Evolutionary conservation across 129 eudicot species (phyloP).

Genomic region (Chrysanthemum lavandulifolium): DNA sequence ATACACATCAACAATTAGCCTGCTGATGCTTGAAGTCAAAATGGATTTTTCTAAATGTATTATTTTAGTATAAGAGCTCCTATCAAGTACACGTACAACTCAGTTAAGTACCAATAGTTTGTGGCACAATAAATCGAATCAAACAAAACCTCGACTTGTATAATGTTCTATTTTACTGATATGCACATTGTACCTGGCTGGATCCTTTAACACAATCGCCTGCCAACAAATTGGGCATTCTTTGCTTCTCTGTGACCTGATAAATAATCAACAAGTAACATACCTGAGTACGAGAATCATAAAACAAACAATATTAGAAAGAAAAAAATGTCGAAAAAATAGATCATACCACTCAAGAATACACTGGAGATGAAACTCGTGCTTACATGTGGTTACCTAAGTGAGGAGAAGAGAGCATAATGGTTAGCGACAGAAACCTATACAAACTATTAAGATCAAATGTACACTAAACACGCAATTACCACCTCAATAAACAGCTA

Average conservation of each 20-base stretch:
- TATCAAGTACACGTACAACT: constrained; percentile 6
- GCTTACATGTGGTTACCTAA: constrained; percentile 77
- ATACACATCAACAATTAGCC: not conserved
- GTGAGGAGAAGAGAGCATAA: constrained; percentile 3
- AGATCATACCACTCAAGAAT: constrained; percentile 77
- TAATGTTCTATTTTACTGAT: constrained; percentile 1
- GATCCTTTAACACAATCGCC: constrained; percentile 58
- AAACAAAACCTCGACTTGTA: not conserved
- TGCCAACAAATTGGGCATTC: constrained; percentile 91
- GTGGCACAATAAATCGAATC: not conserved
- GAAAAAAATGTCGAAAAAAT: not conserved
- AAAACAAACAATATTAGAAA: constrained; percentile 5
- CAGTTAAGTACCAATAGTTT: not conserved
- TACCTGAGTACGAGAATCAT: not conserved
- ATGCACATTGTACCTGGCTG: constrained; percentile 50
- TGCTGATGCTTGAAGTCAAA: not conserved
- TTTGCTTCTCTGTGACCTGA: constrained; percentile 78
- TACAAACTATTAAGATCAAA: not conserved
- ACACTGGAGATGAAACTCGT: constrained; percentile 87
- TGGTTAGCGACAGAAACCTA: not conserved
- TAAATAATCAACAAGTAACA: constrained; percentile 7
- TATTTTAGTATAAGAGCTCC: not conserved
- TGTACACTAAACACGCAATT: not conserved
- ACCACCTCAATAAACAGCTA: constrained; percentile 9
- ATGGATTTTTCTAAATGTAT: not conserved